phyloP scores from a whole-genome alignment of 1,284 basidiomycete genomes.

The Singerocomus inundabilis region DNA sequence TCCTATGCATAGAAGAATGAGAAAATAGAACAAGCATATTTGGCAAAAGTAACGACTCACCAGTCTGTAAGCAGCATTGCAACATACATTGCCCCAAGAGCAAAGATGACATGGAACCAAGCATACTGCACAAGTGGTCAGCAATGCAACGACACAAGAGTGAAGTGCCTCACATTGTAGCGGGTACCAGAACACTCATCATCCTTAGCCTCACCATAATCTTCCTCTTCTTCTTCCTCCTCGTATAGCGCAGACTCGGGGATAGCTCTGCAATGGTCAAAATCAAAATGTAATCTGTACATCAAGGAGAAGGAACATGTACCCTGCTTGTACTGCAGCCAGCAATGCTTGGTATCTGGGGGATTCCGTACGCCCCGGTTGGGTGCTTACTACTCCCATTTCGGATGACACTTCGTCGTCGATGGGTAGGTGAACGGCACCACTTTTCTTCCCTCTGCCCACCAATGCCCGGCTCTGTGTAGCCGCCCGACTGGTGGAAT shows the following conservation, averaged over 20 bases:
- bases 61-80: slow-evolving; percentile 99
- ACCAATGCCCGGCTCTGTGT: slow-evolving; percentile 92
- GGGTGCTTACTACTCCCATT: slow-evolving; percentile 76
- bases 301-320: slow-evolving; percentile 23
- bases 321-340: slow-evolving; percentile 95
- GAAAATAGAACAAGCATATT: slow-evolving; percentile 3
- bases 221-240: slow-evolving; percentile 72
- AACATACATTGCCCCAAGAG: slow-evolving; percentile 96
- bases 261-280: slow-evolving; percentile 59
- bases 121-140: slow-evolving; percentile 64
- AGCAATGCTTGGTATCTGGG: slow-evolving; percentile 93
- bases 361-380: slow-evolving; percentile 83
- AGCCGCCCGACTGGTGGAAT: slow-evolving; percentile 94
- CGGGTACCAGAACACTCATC: slow-evolving; percentile 97
- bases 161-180: slow-evolving; percentile 72
- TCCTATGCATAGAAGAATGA: slow-evolving; percentile 47
- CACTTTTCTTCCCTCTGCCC: slow-evolving; percentile 65
- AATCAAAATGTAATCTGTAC: not conserved
- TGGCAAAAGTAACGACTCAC: slow-evolving; percentile 48
- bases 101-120: slow-evolving; percentile 99
- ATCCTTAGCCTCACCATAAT: slow-evolving; percentile 74
- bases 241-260: slow-evolving; percentile 92
- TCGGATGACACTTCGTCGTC: slow-evolving; percentile 59
- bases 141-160: slow-evolving; percentile 1
- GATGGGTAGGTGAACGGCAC: slow-evolving; percentile 60